Conservation (phyloP, 176 grass and related monocot genomes). For the Poa pratensis region DNA sequence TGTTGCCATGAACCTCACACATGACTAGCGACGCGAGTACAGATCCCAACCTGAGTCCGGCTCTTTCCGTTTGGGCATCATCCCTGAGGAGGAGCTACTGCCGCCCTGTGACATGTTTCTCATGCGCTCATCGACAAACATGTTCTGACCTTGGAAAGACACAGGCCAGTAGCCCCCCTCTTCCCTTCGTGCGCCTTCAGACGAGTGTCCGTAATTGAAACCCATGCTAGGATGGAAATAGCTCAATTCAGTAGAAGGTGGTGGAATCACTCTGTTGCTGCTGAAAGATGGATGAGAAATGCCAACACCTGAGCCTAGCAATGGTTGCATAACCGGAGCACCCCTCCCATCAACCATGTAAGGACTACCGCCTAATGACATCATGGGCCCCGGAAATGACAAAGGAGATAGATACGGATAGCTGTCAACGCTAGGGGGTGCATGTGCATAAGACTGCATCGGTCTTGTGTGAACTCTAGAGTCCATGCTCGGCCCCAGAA, state of each 20-base stretch:
- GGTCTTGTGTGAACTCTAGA: slow-evolving; percentile 39
- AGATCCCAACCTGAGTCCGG: slow-evolving; percentile 70
- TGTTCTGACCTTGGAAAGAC: slow-evolving; percentile 48
- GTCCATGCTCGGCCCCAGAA: slow-evolving; percentile 50
- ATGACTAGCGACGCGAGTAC: slow-evolving; percentile 40
- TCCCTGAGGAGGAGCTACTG: slow-evolving; percentile 30
- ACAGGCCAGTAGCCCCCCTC: slow-evolving; percentile 45
- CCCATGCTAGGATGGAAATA: slow-evolving; percentile 57
- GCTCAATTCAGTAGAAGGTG: slow-evolving; percentile 9
- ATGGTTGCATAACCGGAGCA: slow-evolving; percentile 41
- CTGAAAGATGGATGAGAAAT: slow-evolving; percentile 48
- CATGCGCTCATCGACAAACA: slow-evolving; percentile 55
- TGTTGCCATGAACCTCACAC: slow-evolving; percentile 34
- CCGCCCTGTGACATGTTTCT: slow-evolving; percentile 50
- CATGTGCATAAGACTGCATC: slow-evolving; percentile 45
- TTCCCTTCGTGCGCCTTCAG: slow-evolving; percentile 52
- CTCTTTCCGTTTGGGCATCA: slow-evolving; percentile 63
- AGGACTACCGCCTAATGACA: slow-evolving; percentile 37
- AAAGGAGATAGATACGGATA: slow-evolving; percentile 44
- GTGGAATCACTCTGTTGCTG: slow-evolving; percentile 9
- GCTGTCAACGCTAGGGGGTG: slow-evolving; percentile 34
- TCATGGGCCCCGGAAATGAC: slow-evolving; percentile 42
- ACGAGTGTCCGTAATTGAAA: slow-evolving; percentile 44
- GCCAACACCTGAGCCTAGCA: slow-evolving; percentile 44
- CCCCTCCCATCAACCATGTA: slow-evolving; percentile 60